A percentile compares a stretch with the other conserved stretches of the same genome.
Conservation (phyloP, 768 basidiomycete genomes). For the Tubosaeta brunneosetosa region DNA sequence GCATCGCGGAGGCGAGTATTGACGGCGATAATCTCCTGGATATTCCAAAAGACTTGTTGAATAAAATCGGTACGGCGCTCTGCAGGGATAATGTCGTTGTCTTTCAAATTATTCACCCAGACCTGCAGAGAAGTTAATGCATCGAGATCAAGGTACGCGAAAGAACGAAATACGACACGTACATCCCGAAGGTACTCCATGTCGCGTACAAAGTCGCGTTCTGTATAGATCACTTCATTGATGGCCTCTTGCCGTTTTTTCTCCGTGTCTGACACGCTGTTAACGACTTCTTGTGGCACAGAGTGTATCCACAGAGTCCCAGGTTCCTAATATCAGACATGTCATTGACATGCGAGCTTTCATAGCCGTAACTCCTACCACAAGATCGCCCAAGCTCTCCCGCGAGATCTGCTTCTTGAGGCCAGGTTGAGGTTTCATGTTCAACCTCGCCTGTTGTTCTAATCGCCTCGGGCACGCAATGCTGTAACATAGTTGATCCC, state of each 20-base stretch:
- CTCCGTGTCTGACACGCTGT: slow-evolving; percentile 88
- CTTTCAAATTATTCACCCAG: slow-evolving; percentile 86
- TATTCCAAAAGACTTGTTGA: slow-evolving; percentile 96
- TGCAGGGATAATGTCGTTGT: slow-evolving; percentile 70
- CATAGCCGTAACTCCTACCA: slow-evolving; percentile 40
- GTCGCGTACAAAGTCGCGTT: slow-evolving; percentile 96
- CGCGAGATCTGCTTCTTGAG: slow-evolving; percentile 78
- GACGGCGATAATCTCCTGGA: slow-evolving; percentile 88
- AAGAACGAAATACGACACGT: slow-evolving; percentile 26
- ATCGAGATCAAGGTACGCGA: neutral
- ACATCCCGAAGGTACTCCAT: slow-evolving; percentile 97
- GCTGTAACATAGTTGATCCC: slow-evolving; percentile 93
- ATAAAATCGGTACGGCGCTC: slow-evolving; percentile 80
- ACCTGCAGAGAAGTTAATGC: slow-evolving; percentile 40
- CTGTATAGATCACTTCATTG: slow-evolving; percentile 92
- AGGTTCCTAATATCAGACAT: slow-evolving; percentile 47
- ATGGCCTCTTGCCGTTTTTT: slow-evolving; percentile 97
- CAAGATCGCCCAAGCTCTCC: slow-evolving; percentile 76
- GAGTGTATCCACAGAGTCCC: slow-evolving; percentile 95
- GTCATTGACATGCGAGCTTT: slow-evolving; percentile 4
- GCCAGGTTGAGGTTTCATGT: slow-evolving; percentile 91
- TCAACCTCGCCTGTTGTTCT: slow-evolving; percentile 90
- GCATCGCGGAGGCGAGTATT: slow-evolving; percentile 91
- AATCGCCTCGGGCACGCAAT: slow-evolving; percentile 92
- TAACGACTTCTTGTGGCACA: slow-evolving; percentile 89